phyloP scores from a whole-genome alignment of 1,284 basidiomycete species.

The Sanghuangporus weigelae region DNA sequence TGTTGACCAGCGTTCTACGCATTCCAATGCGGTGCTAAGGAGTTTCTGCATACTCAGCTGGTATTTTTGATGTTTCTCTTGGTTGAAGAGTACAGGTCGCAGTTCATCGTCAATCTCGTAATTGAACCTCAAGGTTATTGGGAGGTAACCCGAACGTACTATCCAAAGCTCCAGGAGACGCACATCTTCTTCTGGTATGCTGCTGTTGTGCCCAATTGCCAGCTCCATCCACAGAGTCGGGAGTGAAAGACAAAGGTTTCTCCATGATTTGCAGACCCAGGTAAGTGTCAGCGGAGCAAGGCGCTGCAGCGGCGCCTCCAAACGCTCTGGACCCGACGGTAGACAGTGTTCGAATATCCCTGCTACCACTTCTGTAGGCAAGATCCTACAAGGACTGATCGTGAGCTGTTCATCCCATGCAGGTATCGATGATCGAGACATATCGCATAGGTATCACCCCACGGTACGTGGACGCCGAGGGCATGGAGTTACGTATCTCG shows the following conservation, averaged over 20 bases:
- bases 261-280: conserved; percentile 13
- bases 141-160: conserved; percentile 1
- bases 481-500: not conserved
- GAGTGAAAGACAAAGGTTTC: conserved; percentile 8
- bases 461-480: too few species aligned
- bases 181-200: conserved; percentile 6
- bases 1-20: conserved; percentile 3
- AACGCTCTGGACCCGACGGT: not conserved
- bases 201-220: conserved; percentile 4
- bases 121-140: conserved; percentile 1
- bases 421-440: not conserved
- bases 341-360: conserved; percentile 10
- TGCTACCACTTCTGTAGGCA: conserved; percentile 8
- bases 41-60: not conserved
- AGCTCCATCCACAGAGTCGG: conserved; percentile 10
- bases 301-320: not conserved
- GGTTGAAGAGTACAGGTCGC: not conserved
- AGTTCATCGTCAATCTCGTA: conserved; percentile 6
- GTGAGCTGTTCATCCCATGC: not conserved
- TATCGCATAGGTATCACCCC: not conserved
- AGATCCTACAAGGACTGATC: not conserved
- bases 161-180: conserved; percentile 1
- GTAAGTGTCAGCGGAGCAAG: conserved; percentile 10
- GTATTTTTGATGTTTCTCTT: not conserved
- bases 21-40: not conserved